phyloP scores from a whole-genome alignment of 352 stramenopile species.

The Pythium aphanidermatum region DNA sequence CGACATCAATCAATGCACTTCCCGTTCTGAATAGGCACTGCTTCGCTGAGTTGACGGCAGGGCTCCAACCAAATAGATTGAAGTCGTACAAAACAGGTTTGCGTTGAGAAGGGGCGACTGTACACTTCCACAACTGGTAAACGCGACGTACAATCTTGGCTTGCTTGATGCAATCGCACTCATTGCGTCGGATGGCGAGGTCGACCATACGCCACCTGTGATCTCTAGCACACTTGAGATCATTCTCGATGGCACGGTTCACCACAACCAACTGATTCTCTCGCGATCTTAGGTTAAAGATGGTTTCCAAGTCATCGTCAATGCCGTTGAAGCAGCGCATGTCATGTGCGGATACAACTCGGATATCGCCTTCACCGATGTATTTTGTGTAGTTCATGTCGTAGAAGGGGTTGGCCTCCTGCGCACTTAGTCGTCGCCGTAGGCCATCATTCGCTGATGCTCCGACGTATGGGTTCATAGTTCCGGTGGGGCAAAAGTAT shows the following conservation, averaged over 20 bases:
- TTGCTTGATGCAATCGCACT: conserved; percentile 90
- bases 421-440: conserved; percentile 48
- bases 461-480: conserved; percentile 80
- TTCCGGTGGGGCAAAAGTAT: conserved; percentile 96
- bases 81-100: conserved; percentile 27
- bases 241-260: conserved; percentile 65
- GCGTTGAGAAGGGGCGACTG: conserved; percentile 27
- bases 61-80: conserved; percentile 50
- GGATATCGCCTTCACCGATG: conserved; percentile 84
- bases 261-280: conserved; percentile 23
- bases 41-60: conserved; percentile 36
- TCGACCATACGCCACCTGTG: conserved; percentile 92
- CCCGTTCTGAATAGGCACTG: conserved; percentile 47
- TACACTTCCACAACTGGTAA: conserved; percentile 94
- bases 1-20: conserved; percentile 10
- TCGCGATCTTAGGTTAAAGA: conserved; percentile 28
- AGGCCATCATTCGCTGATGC: conserved; percentile 89
- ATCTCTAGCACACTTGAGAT: conserved; percentile 87
- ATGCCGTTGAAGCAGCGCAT: conserved; percentile 88
- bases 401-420: conserved; percentile 72
- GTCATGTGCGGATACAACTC: conserved; percentile 87
- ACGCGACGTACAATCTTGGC: conserved; percentile 85
- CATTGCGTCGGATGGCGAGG: conserved; percentile 80
- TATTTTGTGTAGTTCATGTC: conserved; percentile 82
- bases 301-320: conserved; percentile 65